Evolutionary conservation across 768 basidiomycete species (phyloP).

Genomic region (Tulasnella sp.): DNA sequence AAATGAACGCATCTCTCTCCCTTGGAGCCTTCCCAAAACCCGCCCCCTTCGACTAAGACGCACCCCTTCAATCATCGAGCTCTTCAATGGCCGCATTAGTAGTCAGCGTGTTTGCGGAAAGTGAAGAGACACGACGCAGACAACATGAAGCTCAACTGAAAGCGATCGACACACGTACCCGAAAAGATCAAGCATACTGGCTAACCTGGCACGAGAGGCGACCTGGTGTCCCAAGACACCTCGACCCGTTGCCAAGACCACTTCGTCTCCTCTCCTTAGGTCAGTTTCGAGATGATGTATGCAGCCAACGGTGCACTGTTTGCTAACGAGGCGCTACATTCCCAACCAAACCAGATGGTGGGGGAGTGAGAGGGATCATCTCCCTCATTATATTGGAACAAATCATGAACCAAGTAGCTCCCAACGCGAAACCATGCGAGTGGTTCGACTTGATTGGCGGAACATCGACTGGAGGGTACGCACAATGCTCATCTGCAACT

Average conservation of each 20-base stretch:
- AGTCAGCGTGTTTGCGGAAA: neutral
- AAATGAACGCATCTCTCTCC: neutral
- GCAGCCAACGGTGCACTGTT: neutral
- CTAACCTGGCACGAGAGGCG: neutral
- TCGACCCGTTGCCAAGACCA: neutral
- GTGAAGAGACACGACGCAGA: neutral
- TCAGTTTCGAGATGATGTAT: neutral
- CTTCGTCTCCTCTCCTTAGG: constrained; percentile 4
- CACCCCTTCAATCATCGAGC: neutral
- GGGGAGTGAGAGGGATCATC: neutral
- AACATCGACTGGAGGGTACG: constrained; percentile 20
- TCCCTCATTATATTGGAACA: neutral
- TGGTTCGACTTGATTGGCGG: neutral
- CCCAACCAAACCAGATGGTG: neutral
- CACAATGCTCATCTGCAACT: neutral
- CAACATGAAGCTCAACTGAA: constrained; percentile 4
- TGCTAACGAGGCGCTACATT: no score
- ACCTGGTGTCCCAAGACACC: no score
- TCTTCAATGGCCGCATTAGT: no score
- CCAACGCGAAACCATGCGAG: no score
- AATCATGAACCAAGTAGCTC: no score
- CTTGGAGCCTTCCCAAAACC: neutral
- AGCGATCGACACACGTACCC: neutral
- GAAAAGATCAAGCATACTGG: neutral
- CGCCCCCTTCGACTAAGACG: neutral